Conservation (phyloP, 2,329 filamentous ascomycete genomes). For the Botryosphaeria agaves region DNA sequence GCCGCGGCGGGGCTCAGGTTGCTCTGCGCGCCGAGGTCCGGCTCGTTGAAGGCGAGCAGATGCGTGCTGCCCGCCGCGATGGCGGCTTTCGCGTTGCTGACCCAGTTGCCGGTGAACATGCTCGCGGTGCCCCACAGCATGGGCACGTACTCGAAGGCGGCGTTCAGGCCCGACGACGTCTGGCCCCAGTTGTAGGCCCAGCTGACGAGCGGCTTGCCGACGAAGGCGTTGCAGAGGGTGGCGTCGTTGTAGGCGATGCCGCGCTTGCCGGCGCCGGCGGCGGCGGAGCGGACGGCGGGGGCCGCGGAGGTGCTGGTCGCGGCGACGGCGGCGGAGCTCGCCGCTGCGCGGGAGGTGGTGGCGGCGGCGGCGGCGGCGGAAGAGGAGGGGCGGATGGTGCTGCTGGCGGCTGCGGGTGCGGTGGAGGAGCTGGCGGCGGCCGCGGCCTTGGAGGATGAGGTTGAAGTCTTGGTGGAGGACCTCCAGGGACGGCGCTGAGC, state of each 20-base stretch:
- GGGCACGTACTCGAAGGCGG: constrained; percentile 42
- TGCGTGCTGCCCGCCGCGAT: constrained; percentile 36
- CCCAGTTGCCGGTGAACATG: constrained; percentile 33
- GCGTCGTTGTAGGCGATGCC: constrained; percentile 52
- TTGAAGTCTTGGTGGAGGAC: constrained; percentile 1
- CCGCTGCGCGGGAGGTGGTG: constrained; percentile 2
- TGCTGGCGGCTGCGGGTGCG: constrained; percentile 3
- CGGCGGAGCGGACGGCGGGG: constrained; percentile 5
- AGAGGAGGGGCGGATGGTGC: constrained; percentile 2
- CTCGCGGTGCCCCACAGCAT: constrained; percentile 42
- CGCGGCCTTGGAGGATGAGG: constrained; percentile 2
- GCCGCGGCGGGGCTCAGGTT: constrained; percentile 36
- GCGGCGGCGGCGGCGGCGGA: constrained; percentile 1
- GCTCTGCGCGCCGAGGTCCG: constrained; percentile 42
- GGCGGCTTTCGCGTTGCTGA: constrained; percentile 29
- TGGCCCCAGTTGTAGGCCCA: constrained; percentile 59
- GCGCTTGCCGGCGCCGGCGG: constrained; percentile 34
- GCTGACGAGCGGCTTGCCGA: constrained; percentile 24
- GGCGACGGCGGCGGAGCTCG: constrained; percentile 2
- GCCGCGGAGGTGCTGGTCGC: constrained; percentile 8
- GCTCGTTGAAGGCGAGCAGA: constrained; percentile 57
- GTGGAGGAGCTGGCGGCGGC: constrained; percentile 2
- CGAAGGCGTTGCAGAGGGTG: constrained; percentile 34
- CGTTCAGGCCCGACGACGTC: constrained; percentile 20
- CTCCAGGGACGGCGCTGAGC: too few relatives aligned